Conservation (phyloP, 2,329 filamentous ascomycete genomes). For the Penicillium aurantiogriseum region DNA sequence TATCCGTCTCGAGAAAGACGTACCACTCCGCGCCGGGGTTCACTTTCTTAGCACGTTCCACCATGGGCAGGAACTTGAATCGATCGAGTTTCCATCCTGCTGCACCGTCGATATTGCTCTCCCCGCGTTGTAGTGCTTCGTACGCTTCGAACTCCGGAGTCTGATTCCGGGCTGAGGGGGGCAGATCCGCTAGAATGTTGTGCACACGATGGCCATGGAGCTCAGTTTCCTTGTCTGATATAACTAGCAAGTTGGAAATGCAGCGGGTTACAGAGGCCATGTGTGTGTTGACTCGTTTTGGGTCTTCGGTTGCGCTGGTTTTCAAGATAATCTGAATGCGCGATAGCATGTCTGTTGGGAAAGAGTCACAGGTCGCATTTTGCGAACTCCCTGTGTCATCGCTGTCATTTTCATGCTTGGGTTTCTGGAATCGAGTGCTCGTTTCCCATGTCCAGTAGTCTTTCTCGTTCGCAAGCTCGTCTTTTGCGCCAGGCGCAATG, state of each 20-base stretch:
- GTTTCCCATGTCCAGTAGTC: conserved; percentile 28
- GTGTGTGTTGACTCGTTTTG: conserved; percentile 47
- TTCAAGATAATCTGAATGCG: conserved; percentile 51
- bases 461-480: not conserved
- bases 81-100: conserved; percentile 56
- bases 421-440: conserved; percentile 14
- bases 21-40: conserved; percentile 55
- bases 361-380: conserved; percentile 16
- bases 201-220: conserved; percentile 46
- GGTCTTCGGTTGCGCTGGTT: conserved; percentile 48
- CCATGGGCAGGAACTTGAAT: conserved; percentile 58
- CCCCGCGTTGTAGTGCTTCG: conserved; percentile 41
- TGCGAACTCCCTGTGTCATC: not conserved
- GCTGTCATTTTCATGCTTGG: not conserved
- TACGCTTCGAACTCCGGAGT: conserved; percentile 44
- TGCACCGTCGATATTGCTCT: conserved; percentile 33
- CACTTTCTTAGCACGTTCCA: conserved; percentile 50
- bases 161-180: conserved; percentile 39
- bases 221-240: conserved; percentile 45
- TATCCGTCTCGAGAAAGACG: conserved; percentile 58
- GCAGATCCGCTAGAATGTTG: conserved; percentile 50
- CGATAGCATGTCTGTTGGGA: conserved; percentile 41
- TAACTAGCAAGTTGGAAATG: conserved; percentile 16
- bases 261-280: conserved; percentile 38
- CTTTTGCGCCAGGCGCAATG: not conserved